Base-by-base conservation (phyloP, 2,329 filamentous ascomycete genomes). In the Dothidotthia symphoricarpi region DNA sequence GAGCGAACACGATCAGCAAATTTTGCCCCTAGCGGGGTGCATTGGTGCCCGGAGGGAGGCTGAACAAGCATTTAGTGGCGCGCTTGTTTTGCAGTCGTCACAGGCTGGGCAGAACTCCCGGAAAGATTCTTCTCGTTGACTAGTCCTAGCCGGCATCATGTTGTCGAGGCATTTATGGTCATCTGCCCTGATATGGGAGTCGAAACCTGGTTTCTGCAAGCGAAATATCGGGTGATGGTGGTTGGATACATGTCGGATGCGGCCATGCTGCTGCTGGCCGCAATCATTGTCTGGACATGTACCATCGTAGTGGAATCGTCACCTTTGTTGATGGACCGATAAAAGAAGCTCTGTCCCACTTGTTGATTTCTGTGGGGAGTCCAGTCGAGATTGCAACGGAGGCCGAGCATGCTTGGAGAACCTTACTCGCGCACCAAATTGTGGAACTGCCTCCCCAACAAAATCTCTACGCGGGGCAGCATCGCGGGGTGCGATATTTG, bases 1-100 rank as follows among this genome's bases (percentile, higher is more conserved):
- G 39, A 44, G 31, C 31, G 38, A 16, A 43, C 33, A 28, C 41
- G 34, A 44, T 28, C 24, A 31, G 45, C 45, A 49, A 47, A 41
- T 46, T 56, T 50, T 55, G 57, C 47, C 40, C 55, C 56, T 57
- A 37, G 55, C 47, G 53, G 56, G 51, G 53, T 57, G 45, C 50
- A 53, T 58, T 55, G 56, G 54, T 38, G 45, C 43, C 45, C 48
- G 41, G 31, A 33, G 31, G 47, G 53, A 53, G 53, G 52, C 53
- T 57, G 50, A 54, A 57, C 53, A 59, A 54, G 52, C 43, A 39
- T 38, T 43, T 41, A 41, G 34, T 48, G 33, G 44, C 47, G 37
- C 39, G 45, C 51, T 51, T 55, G 43, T 34, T 16, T 28, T 16
- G 12, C 26, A 49, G 13, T 17, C 28, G 29, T 19, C 16, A 17